Evolutionary conservation across 2,329 filamentous ascomycete species (phyloP).

Genomic region (Zopfia rhizophila): DNA sequence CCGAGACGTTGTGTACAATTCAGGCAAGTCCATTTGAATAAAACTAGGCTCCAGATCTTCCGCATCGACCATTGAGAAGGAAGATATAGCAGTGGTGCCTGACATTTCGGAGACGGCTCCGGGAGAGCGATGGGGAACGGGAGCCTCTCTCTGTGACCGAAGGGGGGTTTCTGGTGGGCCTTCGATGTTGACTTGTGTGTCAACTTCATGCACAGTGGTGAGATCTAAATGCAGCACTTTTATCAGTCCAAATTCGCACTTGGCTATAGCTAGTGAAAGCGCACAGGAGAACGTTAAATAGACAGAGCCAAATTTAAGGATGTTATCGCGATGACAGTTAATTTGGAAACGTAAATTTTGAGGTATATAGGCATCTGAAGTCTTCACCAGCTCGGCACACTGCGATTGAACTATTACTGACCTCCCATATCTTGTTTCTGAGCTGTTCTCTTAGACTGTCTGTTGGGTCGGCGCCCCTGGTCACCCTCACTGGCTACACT

Average conservation of each 20-base stretch:
- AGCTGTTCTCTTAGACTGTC: conserved; percentile 31
- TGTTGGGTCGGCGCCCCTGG: conserved; percentile 26
- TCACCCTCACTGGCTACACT: conserved; percentile 40
- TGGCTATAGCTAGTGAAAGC: no score
- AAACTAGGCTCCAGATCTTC: conserved; percentile 53
- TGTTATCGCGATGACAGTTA: no score
- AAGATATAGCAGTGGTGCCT: conserved; percentile 59
- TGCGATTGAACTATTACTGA: conserved; percentile 36
- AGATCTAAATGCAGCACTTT: conserved; percentile 35
- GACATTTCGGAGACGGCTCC: conserved; percentile 56
- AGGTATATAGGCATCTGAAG: no score
- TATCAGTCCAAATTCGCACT: no score
- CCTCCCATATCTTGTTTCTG: conserved; percentile 38
- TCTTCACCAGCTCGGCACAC: no score
- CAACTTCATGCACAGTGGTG: conserved; percentile 44
- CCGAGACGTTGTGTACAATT: conserved; percentile 42
- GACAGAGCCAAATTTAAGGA: no score
- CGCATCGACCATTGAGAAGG: conserved; percentile 57
- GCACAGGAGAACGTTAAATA: no score
- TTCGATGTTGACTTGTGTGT: conserved; percentile 33
- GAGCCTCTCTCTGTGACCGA: conserved; percentile 16
- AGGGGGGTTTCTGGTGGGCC: conserved; percentile 39
- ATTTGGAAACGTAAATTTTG: no score
- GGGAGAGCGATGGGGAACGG: conserved; percentile 40
- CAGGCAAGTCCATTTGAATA: conserved; percentile 54